A percentile compares a stretch with the other conserved stretches of the same genome.
Conservation (phyloP, 2,329 filamentous ascomycete species). For the Colletotrichum falcatum region DNA sequence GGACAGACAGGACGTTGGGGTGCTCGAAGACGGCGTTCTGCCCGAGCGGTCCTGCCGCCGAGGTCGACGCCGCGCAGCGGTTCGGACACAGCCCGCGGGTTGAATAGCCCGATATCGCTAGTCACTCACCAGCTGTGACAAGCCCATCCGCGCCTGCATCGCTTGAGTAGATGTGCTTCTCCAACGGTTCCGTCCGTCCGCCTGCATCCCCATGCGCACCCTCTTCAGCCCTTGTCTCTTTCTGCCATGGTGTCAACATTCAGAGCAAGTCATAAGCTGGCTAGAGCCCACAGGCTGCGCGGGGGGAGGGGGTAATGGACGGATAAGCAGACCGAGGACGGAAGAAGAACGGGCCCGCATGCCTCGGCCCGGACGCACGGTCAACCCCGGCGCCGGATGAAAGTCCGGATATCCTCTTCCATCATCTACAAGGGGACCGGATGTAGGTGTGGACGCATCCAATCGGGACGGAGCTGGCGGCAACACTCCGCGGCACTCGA, state of each 20-base stretch:
- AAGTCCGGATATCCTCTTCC: constrained; percentile 1
- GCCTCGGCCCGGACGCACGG: too few species aligned
- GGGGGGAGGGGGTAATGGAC: constrained; percentile 32
- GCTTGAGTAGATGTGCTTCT: too few species aligned
- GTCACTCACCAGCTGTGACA: constrained; percentile 1
- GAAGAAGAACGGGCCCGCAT: constrained; percentile 17
- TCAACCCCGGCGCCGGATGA: background rate
- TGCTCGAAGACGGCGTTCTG: too few species aligned
- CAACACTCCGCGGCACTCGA: constrained; percentile 11
- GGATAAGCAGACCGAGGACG: constrained; percentile 33
- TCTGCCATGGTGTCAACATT: constrained; percentile 10
- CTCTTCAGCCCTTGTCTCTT: constrained; percentile 2
- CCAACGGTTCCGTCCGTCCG: too few species aligned
- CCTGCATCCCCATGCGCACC: too few species aligned
- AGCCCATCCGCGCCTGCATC: background rate
- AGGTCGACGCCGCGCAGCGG: background rate
- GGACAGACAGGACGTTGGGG: constrained; percentile 11
- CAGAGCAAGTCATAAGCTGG: background rate
- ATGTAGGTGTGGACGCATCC: background rate
- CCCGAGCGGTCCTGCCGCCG: too few species aligned
- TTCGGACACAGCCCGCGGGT: background rate
- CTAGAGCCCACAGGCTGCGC: constrained; percentile 6
- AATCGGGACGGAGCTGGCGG: background rate
- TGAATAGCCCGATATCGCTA: constrained; percentile 20
- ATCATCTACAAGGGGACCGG: background rate